Percentiles rank a stretch among this genome's conserved stretches.
phyloP scores from a whole-genome alignment of 2,329 filamentous ascomycete genomes.

The Ceratocystiopsis brevicomis region DNA sequence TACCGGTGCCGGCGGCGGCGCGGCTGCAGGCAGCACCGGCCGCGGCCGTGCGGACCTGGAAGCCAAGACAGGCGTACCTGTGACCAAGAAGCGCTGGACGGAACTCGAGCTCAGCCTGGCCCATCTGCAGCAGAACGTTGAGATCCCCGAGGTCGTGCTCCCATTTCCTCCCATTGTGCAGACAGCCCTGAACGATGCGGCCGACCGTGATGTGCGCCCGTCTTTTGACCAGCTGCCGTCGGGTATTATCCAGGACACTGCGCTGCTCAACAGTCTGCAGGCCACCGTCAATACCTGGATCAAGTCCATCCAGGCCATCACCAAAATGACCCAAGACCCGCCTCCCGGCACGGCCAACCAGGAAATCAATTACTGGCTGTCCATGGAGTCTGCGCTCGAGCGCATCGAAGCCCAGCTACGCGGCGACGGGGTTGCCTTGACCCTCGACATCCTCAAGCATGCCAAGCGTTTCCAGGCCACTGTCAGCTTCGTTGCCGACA shows the following conservation, averaged over 20 bases:
- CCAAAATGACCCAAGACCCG: slow-evolving; percentile 78
- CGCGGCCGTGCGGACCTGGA: slow-evolving; percentile 61
- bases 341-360: slow-evolving; percentile 64
- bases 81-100: slow-evolving; percentile 93
- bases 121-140: slow-evolving; percentile 91
- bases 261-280: slow-evolving; percentile 84
- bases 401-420: slow-evolving; percentile 76
- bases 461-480: slow-evolving; percentile 97
- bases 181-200: slow-evolving; percentile 61
- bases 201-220: slow-evolving; percentile 44
- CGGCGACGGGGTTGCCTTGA: slow-evolving; percentile 75
- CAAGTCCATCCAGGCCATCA: slow-evolving; percentile 92
- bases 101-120: slow-evolving; percentile 80
- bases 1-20: neutral
- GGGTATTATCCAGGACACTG: slow-evolving; percentile 65
- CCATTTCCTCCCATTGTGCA: slow-evolving; percentile 81
- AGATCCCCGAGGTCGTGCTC: slow-evolving; percentile 82
- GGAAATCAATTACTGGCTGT: slow-evolving; percentile 98
- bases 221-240: slow-evolving; percentile 62
- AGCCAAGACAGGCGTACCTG: slow-evolving; percentile 81
- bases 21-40: slow-evolving; percentile 1
- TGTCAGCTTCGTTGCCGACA: slow-evolving; percentile 91
- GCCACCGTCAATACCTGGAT: slow-evolving; percentile 95
- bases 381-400: slow-evolving; percentile 86
- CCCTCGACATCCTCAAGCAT: slow-evolving; percentile 85